phyloP scores from a whole-genome alignment of 805 yeast genomes.

The Cyberlindnera suaveolens region DNA sequence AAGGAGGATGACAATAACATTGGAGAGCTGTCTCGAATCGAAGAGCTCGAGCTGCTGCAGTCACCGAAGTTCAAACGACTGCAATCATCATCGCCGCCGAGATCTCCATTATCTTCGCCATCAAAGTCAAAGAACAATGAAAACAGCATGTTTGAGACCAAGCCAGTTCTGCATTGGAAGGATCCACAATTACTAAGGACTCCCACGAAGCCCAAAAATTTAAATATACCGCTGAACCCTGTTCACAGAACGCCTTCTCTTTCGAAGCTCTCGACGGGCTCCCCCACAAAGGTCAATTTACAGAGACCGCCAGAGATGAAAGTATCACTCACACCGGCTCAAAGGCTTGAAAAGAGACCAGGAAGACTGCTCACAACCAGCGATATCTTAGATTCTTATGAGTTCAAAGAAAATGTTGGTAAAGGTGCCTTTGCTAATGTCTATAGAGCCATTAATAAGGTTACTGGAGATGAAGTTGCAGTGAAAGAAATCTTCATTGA shows the following conservation, averaged over 20 bases:
- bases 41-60: slow-evolving; percentile 21
- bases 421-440: slow-evolving; percentile 91
- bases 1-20: slow-evolving; percentile 20
- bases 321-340: slow-evolving; percentile 42
- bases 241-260: slow-evolving; percentile 7
- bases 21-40: slow-evolving; percentile 19
- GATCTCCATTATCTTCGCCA: slow-evolving; percentile 20
- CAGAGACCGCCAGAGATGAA: slow-evolving; percentile 7
- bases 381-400: slow-evolving; percentile 33
- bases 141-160: slow-evolving; percentile 11
- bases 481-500: slow-evolving; percentile 69
- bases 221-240: slow-evolving; percentile 11
- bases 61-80: slow-evolving; percentile 23
- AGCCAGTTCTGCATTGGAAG: slow-evolving; percentile 18
- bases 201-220: slow-evolving; percentile 16
- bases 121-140: slow-evolving; percentile 13
- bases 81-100: slow-evolving; percentile 21
- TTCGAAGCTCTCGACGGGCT: slow-evolving; percentile 4
- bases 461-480: slow-evolving; percentile 67
- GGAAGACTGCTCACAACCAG: slow-evolving; percentile 23
- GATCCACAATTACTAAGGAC: slow-evolving; percentile 14
- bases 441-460: slow-evolving; percentile 62
- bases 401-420: slow-evolving; percentile 63
- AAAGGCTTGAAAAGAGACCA: slow-evolving; percentile 38
- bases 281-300: slow-evolving; percentile 13